These are phyloP conservation scores for Pseudogymnoascus pannorum DNA, from an alignment of 2,329 filamentous ascomycete species.

Conservation along the genomic window DNA sequence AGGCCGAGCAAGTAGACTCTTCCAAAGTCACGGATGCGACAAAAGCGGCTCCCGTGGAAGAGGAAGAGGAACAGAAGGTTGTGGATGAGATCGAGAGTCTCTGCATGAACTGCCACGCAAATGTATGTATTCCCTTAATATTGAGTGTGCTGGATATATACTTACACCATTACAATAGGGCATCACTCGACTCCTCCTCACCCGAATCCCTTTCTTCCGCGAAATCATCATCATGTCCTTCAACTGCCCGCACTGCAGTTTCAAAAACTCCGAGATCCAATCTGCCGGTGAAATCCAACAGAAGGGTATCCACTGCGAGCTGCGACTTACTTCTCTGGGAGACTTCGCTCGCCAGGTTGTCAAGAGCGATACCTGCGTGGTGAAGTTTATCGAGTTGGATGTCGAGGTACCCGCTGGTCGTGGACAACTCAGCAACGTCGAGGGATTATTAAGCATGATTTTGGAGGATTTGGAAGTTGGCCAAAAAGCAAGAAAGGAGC, in stretches of 20 bases:
- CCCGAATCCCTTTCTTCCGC: slow-evolving; percentile 92
- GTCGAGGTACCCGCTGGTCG: slow-evolving; percentile 87
- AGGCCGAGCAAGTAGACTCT: slow-evolving; percentile 38
- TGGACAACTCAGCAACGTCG: slow-evolving; percentile 87
- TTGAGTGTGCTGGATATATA: slow-evolving; percentile 5
- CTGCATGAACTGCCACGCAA: slow-evolving; percentile 79
- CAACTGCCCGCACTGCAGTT: slow-evolving; percentile 78
- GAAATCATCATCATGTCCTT: slow-evolving; percentile 98
- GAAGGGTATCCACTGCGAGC: slow-evolving; percentile 74
- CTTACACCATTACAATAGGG: slow-evolving; percentile 47
- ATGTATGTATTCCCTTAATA: slow-evolving; percentile 42
- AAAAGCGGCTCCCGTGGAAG: slow-evolving; percentile 16
- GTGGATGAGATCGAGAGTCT: slow-evolving; percentile 69
- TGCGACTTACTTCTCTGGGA: slow-evolving; percentile 62
- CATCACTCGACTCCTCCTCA: slow-evolving; percentile 76
- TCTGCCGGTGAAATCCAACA: slow-evolving; percentile 87
- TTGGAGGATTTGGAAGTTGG: slow-evolving; percentile 73
- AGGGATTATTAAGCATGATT: slow-evolving; percentile 74
- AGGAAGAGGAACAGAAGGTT: slow-evolving; percentile 43
- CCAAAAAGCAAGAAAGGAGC: slow-evolving; percentile 73
- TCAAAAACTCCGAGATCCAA: slow-evolving; percentile 90
- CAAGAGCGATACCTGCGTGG: slow-evolving; percentile 79
- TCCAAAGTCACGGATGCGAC: slow-evolving; percentile 25
- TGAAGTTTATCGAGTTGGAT: slow-evolving; percentile 86
- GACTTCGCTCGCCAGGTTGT: slow-evolving; percentile 85